phyloP scores from a whole-genome alignment of 1,139 yeast species.

The Geotrichum reessii region DNA sequence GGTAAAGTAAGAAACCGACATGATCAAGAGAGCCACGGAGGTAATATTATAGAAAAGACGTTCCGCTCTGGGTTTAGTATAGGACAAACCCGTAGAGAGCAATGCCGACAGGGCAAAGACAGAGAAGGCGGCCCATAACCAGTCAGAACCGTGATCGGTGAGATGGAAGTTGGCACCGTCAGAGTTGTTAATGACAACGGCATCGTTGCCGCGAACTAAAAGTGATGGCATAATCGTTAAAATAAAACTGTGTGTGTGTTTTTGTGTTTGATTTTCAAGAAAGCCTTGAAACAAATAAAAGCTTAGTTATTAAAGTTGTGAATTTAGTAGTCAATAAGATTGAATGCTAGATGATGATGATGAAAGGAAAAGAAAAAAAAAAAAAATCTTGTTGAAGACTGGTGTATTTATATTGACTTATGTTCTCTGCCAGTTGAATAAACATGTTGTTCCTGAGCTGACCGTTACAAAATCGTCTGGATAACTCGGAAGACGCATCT shows the following conservation, averaged over 20 bases:
- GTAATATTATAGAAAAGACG: conserved; percentile 46
- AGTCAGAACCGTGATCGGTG: conserved; percentile 57
- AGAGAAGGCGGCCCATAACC: conserved; percentile 65
- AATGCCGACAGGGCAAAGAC: conserved; percentile 45
- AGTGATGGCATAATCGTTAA: neutral
- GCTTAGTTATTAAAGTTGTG: neutral
- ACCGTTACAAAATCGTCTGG: neutral
- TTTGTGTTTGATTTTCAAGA: neutral
- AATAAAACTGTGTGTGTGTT: neutral
- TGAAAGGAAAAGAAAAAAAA: neutral
- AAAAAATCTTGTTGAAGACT: neutral
- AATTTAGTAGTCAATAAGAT: neutral
- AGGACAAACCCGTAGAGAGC: conserved; percentile 39
- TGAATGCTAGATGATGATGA: neutral
- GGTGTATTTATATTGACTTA: no score
- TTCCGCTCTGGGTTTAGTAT: conserved; percentile 37
- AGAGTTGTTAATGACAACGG: conserved; percentile 47
- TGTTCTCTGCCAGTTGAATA: no score
- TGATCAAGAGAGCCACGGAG: conserved; percentile 43
- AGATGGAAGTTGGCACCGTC: conserved; percentile 44
- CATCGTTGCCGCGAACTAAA: conserved; percentile 40
- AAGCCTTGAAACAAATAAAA: neutral
- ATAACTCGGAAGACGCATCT: neutral
- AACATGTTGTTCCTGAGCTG: neutral
- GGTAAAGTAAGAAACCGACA: conserved; percentile 54